Conservation (phyloP, 2,329 filamentous ascomycete genomes). For the Paecilomyces sp. region DNA sequence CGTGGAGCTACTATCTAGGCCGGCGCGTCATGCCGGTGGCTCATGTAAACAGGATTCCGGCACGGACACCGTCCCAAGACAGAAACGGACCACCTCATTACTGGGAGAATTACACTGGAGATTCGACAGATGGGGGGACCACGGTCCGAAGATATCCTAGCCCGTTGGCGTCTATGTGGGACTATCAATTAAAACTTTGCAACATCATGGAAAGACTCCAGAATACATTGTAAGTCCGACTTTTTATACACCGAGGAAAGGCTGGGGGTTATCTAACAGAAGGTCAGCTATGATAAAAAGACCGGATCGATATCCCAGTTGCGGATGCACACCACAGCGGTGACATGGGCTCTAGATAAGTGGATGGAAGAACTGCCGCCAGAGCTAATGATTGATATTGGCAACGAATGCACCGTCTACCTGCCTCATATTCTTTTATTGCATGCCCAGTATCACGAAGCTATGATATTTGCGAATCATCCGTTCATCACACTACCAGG, state of each 20-base stretch:
- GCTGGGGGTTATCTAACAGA: not conserved
- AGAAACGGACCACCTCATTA: not conserved
- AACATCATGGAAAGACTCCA: constrained; percentile 9
- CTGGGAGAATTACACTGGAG: constrained; percentile 5
- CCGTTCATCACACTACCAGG: constrained; percentile 9
- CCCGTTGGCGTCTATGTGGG: constrained; percentile 7
- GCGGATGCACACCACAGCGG: constrained; percentile 3
- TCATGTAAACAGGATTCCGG: constrained; percentile 5
- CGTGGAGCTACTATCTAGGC: constrained; percentile 12
- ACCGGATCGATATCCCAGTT: constrained; percentile 6
- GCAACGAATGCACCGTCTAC: constrained; percentile 4
- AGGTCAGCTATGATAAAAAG: constrained; percentile 5
- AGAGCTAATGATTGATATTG: constrained; percentile 2
- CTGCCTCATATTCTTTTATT: constrained; percentile 12
- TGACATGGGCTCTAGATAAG: constrained; percentile 6
- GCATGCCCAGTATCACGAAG: constrained; percentile 10
- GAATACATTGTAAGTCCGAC: constrained; percentile 8
- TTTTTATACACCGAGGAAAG: not conserved
- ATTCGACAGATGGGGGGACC: not conserved
- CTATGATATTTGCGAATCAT: constrained; percentile 12
- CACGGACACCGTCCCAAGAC: constrained; percentile 4
- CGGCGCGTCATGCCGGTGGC: constrained; percentile 8
- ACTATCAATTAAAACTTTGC: constrained; percentile 9
- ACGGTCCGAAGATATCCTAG: constrained; percentile 2
- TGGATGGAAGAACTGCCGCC: constrained; percentile 7